A percentile compares a stretch with the other conserved stretches of the same genome.
phyloP scores from a whole-genome alignment of 495 filamentous ascomycete species.

The Tuber microsphaerosporum region DNA sequence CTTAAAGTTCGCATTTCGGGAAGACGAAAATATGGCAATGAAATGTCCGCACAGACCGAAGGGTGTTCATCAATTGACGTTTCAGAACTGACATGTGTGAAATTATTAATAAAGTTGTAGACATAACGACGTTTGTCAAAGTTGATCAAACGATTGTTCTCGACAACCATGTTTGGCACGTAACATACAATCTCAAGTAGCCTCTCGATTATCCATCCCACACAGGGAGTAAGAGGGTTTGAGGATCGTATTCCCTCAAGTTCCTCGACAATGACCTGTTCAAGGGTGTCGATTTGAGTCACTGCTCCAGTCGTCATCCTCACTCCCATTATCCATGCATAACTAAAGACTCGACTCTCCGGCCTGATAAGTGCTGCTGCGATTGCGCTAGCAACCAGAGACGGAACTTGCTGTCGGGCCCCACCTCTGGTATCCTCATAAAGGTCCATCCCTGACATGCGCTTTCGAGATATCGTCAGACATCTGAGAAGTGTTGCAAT shows the following conservation, averaged over 20 bases:
- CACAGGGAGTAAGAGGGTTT: constrained; percentile 40
- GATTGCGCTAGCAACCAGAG: constrained; percentile 41
- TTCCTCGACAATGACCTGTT: constrained; percentile 39
- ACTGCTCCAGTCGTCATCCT: constrained; percentile 22
- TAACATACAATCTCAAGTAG: constrained; percentile 43
- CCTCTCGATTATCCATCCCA: constrained; percentile 42
- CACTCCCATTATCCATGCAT: constrained; percentile 39
- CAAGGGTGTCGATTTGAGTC: constrained; percentile 37
- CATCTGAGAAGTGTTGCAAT: constrained; percentile 38
- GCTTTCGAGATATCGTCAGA: constrained; percentile 39
- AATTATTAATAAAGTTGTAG: constrained; percentile 43
- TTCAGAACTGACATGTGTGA: constrained; percentile 33
- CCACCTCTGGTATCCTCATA: constrained; percentile 39
- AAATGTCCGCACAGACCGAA: constrained; percentile 15
- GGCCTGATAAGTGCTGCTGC: constrained; percentile 40
- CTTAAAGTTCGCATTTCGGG: constrained; percentile 36
- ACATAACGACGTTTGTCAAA: constrained; percentile 43
- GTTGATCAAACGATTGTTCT: constrained; percentile 43
- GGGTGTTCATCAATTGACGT: constrained; percentile 28
- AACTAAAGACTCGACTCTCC: constrained; percentile 39
- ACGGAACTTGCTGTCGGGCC: constrained; percentile 40
- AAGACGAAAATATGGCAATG: constrained; percentile 20
- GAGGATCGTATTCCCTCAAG: constrained; percentile 30
- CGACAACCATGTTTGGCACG: constrained; percentile 43
- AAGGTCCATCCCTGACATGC: constrained; percentile 43